Percentiles rank a stretch among this genome's conserved stretches.
phyloP scores from a whole-genome alignment of 2,329 filamentous ascomycete species.

The Penicillium nordicum region DNA sequence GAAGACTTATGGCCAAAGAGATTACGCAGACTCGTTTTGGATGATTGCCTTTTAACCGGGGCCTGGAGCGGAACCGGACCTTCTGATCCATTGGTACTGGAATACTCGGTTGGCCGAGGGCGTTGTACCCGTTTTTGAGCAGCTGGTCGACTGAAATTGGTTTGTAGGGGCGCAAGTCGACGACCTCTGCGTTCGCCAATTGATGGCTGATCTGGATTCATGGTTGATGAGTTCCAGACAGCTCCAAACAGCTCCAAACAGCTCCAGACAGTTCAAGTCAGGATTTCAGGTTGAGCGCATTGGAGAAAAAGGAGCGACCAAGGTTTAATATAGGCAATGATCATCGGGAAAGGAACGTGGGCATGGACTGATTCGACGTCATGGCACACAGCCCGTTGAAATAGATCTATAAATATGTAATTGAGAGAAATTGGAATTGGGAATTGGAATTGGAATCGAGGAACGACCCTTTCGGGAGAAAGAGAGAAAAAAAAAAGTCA shows the following conservation, averaged over 20 bases:
- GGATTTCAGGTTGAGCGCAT: neutral
- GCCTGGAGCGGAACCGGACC: slow-evolving; percentile 34
- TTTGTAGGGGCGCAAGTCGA: slow-evolving; percentile 36
- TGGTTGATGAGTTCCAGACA: neutral
- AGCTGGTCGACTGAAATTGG: slow-evolving; percentile 34
- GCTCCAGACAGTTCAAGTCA: neutral
- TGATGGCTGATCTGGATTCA: slow-evolving; percentile 23
- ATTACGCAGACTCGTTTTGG: slow-evolving; percentile 37
- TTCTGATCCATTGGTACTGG: slow-evolving; percentile 24
- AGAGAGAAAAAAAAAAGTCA: slow-evolving; percentile 3
- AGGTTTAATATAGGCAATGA: slow-evolving; percentile 18
- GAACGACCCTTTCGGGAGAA: slow-evolving; percentile 2
- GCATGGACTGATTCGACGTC: slow-evolving; percentile 16
- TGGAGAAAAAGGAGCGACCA: slow-evolving; percentile 16
- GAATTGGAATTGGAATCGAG: neutral
- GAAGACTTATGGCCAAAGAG: slow-evolving; percentile 37
- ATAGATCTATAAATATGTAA: neutral
- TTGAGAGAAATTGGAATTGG: neutral
- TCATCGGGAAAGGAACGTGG: slow-evolving; percentile 20
- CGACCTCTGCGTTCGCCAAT: slow-evolving; percentile 39
- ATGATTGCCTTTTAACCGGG: slow-evolving; percentile 34
- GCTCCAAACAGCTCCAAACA: neutral
- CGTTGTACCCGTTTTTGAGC: slow-evolving; percentile 28
- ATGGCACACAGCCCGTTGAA: slow-evolving; percentile 6
- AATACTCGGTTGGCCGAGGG: slow-evolving; percentile 32